Percentiles rank a stretch among this genome's conserved stretches.
Conservation (phyloP, 352 stramenopile genomes). For the Phytophthora macrochlamydospora region DNA sequence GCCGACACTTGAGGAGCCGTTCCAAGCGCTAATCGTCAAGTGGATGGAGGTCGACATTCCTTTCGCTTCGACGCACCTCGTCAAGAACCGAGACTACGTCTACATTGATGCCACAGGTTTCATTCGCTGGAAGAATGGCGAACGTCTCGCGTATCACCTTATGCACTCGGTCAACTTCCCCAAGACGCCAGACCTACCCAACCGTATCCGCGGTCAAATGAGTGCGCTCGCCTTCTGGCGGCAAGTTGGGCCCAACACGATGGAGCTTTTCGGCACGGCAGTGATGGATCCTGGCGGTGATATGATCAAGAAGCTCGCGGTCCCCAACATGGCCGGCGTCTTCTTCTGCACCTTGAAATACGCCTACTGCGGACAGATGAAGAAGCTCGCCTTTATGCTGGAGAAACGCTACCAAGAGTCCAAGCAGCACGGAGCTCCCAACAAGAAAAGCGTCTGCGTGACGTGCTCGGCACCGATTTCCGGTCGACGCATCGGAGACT, state of each 20-base stretch:
- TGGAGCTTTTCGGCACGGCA: constrained; percentile 47
- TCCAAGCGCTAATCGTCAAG: constrained; percentile 37
- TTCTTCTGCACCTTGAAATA: constrained; percentile 37
- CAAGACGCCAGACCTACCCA: constrained; percentile 37
- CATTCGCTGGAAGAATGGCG: constrained; percentile 22
- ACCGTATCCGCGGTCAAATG: constrained; percentile 52
- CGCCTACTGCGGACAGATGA: constrained; percentile 40
- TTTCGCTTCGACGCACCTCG: constrained; percentile 39
- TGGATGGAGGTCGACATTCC: constrained; percentile 56
- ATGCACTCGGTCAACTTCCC: constrained; percentile 44
- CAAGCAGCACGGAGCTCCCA: constrained; percentile 21
- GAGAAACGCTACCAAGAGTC: constrained; percentile 38
- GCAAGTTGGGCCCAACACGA: constrained; percentile 43
- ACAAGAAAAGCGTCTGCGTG: constrained; percentile 30
- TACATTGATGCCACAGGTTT: constrained; percentile 41
- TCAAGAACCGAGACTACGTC: constrained; percentile 43
- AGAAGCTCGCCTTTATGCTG: constrained; percentile 45
- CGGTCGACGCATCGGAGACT: constrained; percentile 20
- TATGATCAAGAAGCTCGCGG: constrained; percentile 34
- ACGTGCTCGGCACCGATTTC: constrained; percentile 30
- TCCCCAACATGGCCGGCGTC: constrained; percentile 28
- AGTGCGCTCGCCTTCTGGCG: constrained; percentile 51
- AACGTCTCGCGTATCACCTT: constrained; percentile 40
- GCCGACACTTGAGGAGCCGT: constrained; percentile 45
- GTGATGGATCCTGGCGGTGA: constrained; percentile 39